These are phyloP conservation scores for Parietaria judaica DNA, from an alignment of 306 rosid genomes.

Conservation along the genomic window DNA sequence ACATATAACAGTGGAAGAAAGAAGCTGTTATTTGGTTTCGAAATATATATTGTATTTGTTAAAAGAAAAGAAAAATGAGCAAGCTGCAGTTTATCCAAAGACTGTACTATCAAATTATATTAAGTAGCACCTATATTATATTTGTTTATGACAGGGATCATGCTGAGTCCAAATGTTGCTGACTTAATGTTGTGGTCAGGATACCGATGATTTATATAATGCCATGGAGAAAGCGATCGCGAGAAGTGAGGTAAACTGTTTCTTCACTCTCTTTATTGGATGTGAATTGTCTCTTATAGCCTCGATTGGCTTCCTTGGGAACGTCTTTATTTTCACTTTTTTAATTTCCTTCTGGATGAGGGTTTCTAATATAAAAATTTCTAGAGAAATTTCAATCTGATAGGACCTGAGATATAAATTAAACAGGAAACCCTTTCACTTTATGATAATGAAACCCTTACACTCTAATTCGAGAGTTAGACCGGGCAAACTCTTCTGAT, in stretches of 20 bases:
- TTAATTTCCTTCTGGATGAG: too few relatives aligned
- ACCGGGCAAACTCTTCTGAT: too few relatives aligned
- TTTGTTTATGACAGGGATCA: constrained; percentile 52
- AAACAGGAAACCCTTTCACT: too few relatives aligned
- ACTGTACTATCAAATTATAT: constrained; percentile 32
- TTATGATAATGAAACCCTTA: too few relatives aligned
- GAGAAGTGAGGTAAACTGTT: constrained; percentile 77
- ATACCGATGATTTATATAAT: constrained; percentile 70
- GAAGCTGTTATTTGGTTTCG: constrained; percentile 6
- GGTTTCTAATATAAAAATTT: background rate
- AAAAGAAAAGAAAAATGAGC: background rate
- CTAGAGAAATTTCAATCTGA: too few relatives aligned
- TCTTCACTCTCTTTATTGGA: background rate
- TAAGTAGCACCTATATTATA: constrained; percentile 49
- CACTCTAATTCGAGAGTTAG: too few relatives aligned
- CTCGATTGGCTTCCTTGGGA: background rate
- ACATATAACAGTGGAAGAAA: background rate
- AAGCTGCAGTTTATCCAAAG: constrained; percentile 22
- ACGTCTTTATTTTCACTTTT: too few relatives aligned
- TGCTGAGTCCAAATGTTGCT: constrained; percentile 66
- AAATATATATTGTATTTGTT: background rate
- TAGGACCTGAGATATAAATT: too few relatives aligned
- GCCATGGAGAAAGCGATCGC: constrained; percentile 86
- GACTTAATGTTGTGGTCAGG: constrained; percentile 96
- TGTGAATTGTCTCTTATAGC: background rate